phyloP scores from a whole-genome alignment of 2,329 filamentous ascomycete genomes.

The Zopfia rhizophila region DNA sequence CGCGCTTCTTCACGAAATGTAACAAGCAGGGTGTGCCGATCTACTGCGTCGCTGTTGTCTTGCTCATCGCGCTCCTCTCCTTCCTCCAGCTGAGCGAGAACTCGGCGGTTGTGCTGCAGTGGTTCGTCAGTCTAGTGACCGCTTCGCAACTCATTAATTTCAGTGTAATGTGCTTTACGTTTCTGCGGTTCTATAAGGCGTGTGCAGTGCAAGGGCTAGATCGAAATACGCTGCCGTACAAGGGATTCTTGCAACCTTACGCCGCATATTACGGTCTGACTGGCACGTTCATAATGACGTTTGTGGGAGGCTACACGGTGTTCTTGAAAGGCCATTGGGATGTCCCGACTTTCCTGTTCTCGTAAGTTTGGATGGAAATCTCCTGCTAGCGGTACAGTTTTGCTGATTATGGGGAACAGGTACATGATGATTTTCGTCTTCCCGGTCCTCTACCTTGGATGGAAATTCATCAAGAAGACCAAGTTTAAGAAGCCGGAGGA shows the following conservation, averaged over 20 bases:
- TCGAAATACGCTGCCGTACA: conserved; percentile 75
- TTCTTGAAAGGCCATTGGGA: conserved; percentile 77
- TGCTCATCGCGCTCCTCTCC: conserved; percentile 74
- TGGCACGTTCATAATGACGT: conserved; percentile 75
- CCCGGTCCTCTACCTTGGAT: conserved; percentile 73
- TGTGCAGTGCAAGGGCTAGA: conserved; percentile 75
- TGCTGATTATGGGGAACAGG: conserved; percentile 27
- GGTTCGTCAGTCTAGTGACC: conserved; percentile 79
- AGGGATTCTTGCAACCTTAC: conserved; percentile 75
- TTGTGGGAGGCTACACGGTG: conserved; percentile 79
- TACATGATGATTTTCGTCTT: conserved; percentile 80
- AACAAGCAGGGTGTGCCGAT: conserved; percentile 76
- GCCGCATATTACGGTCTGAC: conserved; percentile 73
- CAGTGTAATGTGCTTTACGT: conserved; percentile 71
- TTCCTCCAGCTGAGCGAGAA: conserved; percentile 79
- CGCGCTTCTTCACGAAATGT: conserved; percentile 63
- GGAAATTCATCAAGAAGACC: conserved; percentile 76
- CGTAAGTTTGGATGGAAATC: conserved; percentile 57
- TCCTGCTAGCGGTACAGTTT: conserved; percentile 11
- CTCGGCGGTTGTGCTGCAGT: conserved; percentile 74
- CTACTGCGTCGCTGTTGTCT: conserved; percentile 74
- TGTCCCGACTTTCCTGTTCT: conserved; percentile 77
- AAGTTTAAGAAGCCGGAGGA: conserved; percentile 66
- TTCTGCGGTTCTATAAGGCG: conserved; percentile 77
- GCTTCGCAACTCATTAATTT: conserved; percentile 69